Base-by-base conservation (phyloP, 805 yeast genomes). In the Schizosaccharomyces japonicus region DNA sequence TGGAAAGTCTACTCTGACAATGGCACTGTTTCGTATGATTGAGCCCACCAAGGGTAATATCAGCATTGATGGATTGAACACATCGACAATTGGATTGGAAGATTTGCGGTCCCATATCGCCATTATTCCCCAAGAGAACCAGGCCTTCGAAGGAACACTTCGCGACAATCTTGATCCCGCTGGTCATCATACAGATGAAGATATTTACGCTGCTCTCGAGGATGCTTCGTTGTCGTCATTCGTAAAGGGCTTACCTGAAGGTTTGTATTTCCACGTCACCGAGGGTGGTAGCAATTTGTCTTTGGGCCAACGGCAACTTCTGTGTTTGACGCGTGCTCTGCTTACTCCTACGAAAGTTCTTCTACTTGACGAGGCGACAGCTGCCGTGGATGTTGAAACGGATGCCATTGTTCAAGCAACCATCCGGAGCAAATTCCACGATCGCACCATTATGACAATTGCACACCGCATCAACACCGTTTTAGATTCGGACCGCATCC, bases 51-150 rank as follows among this genome's bases (percentile, higher is more conserved):
- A 60, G 7, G 92, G 92, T n/a, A 61, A 65, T 33, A 80, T 84
- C 54, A 65, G 64, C 13, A 78, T 84, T 54, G 95, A 85, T 63
- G 75, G 71, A 26, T 57, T 81, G 13, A 63, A 78, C 54, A 80
- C 81, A 4, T 65, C 73, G 44, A 57, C 66, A 26, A 71, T 84
- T 49, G 95, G 95, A 3, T 66, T 84, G 47, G 68, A 66, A 52
- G 95, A 84, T 57, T 66, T 84, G 56, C 72, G 95, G 57, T 76
- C 76, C 33, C 71, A 73, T 51, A 63, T 84, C 44, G 78, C 90
- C 1, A 85, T 84, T 53, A 84, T 84, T 53, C 95, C 95, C 1
- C 95, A 84, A 61, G 95, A 84, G 60, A 80, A 94, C 0, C 95
- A 85, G 60, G 82, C 82, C 6, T 78, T 85, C 58, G 81, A 81